Evolutionary conservation across 1,139 yeast species (phyloP).

Genomic region (Diutina rugosa): DNA sequence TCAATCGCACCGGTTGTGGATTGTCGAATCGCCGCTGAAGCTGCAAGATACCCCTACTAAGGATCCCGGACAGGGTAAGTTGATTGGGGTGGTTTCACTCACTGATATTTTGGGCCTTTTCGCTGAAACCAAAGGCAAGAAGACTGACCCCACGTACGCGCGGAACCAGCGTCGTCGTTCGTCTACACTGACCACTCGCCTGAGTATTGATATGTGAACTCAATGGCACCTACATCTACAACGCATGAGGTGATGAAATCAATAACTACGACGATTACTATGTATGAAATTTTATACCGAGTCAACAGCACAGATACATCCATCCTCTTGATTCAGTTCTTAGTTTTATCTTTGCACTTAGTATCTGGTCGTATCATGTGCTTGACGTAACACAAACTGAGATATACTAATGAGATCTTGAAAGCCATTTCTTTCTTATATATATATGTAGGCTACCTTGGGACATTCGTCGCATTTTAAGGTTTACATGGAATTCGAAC

Average conservation of each 20-base stretch:
- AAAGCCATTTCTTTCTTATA: too few relatives aligned
- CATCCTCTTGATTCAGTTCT: too few relatives aligned
- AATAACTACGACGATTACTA: not conserved
- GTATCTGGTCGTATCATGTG: too few relatives aligned
- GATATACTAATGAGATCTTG: too few relatives aligned
- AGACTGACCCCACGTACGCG: conserved; percentile 71
- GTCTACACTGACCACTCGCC: conserved; percentile 13
- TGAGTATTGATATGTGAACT: not conserved
- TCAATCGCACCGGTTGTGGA: conserved; percentile 86
- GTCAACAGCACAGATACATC: not conserved
- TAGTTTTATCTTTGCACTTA: too few relatives aligned
- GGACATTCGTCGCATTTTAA: too few relatives aligned
- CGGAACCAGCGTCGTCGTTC: conserved; percentile 79
- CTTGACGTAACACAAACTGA: too few relatives aligned
- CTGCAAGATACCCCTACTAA: conserved; percentile 14
- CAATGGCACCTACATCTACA: not conserved
- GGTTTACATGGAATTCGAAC: too few relatives aligned
- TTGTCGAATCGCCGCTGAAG: conserved; percentile 44
- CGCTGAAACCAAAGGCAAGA: conserved; percentile 57
- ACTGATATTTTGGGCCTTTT: conserved; percentile 78
- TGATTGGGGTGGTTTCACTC: conserved; percentile 81
- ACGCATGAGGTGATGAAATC: not conserved
- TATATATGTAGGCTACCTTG: too few relatives aligned
- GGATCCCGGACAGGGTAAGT: conserved; percentile 32
- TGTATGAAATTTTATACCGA: not conserved